Percentiles rank a stretch among this genome's conserved stretches.
phyloP scores from a whole-genome alignment of 1,284 basidiomycete species.

The Cryptococcus deneoformans region DNA sequence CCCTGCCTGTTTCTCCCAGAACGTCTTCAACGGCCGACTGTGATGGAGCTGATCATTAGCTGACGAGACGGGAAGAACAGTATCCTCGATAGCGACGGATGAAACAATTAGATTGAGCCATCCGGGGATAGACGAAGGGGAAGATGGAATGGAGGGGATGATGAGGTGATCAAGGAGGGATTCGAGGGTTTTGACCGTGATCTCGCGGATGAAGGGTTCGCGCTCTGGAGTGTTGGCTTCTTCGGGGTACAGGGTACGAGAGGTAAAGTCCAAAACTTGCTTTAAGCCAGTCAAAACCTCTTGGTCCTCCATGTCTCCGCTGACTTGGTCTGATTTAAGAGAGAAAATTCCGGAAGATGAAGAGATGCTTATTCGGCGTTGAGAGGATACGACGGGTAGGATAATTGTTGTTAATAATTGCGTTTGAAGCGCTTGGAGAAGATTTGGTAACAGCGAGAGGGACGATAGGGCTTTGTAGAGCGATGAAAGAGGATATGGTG shows the following conservation, averaged over 20 bases:
- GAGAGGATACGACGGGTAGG: constrained; percentile 9
- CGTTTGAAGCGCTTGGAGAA: constrained; percentile 14
- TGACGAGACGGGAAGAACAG: background rate
- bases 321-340: constrained; percentile 4
- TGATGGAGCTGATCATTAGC: background rate
- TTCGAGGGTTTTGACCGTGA: constrained; percentile 13
- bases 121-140: constrained; percentile 57
- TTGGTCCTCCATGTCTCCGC: background rate
- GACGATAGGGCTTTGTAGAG: constrained; percentile 16
- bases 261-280: constrained; percentile 18
- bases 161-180: constrained; percentile 64
- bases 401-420: constrained; percentile 24
- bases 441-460: constrained; percentile 11
- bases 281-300: constrained; percentile 18
- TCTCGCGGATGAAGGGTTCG: constrained; percentile 10
- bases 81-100: constrained; percentile 63
- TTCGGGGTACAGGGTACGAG: constrained; percentile 8
- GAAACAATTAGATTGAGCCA: constrained; percentile 60
- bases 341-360: constrained; percentile 5
- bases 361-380: background rate
- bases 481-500: background rate
- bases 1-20: constrained; percentile 54
- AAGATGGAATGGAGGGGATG: constrained; percentile 63
- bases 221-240: constrained; percentile 5
- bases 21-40: constrained; percentile 1